These are phyloP conservation scores for Thamnidium elegans DNA, from an alignment of 192 early-diverging fungal genomes.

Conservation along the genomic window DNA sequence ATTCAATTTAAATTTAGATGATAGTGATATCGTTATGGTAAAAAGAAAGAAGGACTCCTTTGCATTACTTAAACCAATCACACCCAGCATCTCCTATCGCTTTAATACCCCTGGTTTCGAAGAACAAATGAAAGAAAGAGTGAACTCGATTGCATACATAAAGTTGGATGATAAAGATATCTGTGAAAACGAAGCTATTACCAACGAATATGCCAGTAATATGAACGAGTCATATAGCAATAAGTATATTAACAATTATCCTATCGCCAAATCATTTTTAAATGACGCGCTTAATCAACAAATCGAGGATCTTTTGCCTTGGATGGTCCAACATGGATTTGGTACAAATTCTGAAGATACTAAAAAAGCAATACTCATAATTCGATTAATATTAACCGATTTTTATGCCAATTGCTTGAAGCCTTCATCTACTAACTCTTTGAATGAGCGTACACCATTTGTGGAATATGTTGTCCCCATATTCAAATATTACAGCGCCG, in stretches of 20 bases:
- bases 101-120: too few relatives aligned
- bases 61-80: too few relatives aligned
- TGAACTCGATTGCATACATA: too few relatives aligned
- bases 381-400: not conserved
- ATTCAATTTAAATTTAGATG: too few relatives aligned
- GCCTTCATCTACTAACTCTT: not conserved
- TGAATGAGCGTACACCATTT: not conserved
- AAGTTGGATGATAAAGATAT: not conserved
- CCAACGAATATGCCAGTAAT: not conserved
- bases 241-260: not conserved
- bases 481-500: slow-evolving; percentile 1
- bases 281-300: not conserved
- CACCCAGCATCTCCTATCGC: too few relatives aligned
- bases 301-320: not conserved
- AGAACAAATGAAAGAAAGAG: too few relatives aligned
- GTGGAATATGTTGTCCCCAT: not conserved
- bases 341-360: not conserved
- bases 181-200: not conserved
- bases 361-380: not conserved
- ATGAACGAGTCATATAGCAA: not conserved
- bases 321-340: not conserved
- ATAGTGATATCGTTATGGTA: too few relatives aligned
- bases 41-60: too few relatives aligned
- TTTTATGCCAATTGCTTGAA: not conserved
- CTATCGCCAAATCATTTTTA: not conserved